phyloP scores from a whole-genome alignment of 129 eudicot species.

The carrot (Daucus carota) region DNA sequence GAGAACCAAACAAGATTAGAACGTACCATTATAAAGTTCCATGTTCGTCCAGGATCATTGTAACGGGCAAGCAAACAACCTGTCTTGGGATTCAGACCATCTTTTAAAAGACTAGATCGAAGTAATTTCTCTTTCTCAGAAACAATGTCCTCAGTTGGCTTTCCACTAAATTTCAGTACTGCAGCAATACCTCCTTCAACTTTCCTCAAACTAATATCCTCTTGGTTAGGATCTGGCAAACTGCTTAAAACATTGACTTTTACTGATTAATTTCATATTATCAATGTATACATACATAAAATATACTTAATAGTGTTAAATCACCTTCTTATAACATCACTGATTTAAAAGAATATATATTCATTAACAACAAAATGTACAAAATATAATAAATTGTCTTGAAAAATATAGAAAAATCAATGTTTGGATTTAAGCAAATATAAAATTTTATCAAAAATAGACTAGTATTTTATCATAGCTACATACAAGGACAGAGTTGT shows the following conservation, averaged over 20 bases:
- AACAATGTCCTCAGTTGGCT: slow-evolving; percentile 81
- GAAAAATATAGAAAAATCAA: not conserved
- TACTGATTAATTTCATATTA: not conserved
- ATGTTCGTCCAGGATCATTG: slow-evolving; percentile 94
- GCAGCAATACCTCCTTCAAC: slow-evolving; percentile 88
- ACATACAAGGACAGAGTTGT: not conserved
- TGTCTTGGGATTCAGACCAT: slow-evolving; percentile 62
- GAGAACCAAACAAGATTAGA: not conserved
- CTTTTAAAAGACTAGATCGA: slow-evolving; percentile 42
- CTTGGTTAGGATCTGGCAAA: slow-evolving; percentile 73
- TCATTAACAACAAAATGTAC: not conserved
- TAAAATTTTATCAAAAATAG: too few species aligned
- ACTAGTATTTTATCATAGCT: not conserved
- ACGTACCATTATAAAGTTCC: slow-evolving; percentile 73
- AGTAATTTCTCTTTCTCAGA: slow-evolving; percentile 56
- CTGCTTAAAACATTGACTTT: slow-evolving; percentile 27
- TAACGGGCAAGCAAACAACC: slow-evolving; percentile 87
- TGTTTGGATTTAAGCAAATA: not conserved
- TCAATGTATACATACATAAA: not conserved
- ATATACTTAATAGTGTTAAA: not conserved
- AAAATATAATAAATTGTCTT: not conserved
- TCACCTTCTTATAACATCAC: not conserved
- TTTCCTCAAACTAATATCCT: slow-evolving; percentile 49
- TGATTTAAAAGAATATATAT: not conserved
- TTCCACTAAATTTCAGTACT: slow-evolving; percentile 80